Evolutionary conservation across 371 early-diverging fungal genomes (phyloP).

Genomic region (Mucor indicus): DNA sequence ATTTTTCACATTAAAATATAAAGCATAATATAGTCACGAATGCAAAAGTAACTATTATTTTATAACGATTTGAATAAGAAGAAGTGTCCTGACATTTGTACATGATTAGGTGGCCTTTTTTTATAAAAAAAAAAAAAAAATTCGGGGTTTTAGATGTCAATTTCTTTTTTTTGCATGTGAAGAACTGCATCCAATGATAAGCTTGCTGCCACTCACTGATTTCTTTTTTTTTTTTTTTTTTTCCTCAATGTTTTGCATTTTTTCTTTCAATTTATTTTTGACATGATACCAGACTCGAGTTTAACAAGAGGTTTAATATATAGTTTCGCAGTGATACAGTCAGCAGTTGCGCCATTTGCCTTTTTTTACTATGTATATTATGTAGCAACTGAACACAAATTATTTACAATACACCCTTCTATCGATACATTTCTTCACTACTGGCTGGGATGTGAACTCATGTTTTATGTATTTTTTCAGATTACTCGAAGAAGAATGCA

Average conservation of each 20-base stretch:
- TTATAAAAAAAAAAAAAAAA: too few species aligned
- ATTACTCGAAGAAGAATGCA: conserved; percentile 47
- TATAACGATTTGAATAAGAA: too few species aligned
- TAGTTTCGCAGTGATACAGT: conserved; percentile 29
- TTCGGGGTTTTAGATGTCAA: too few species aligned
- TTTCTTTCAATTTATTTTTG: background rate
- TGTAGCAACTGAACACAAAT: conserved; percentile 34
- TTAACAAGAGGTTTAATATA: conserved; percentile 30
- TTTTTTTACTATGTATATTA: conserved; percentile 50
- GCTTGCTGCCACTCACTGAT: too few species aligned
- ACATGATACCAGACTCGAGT: conserved; percentile 37
- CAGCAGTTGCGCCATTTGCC: conserved; percentile 47
- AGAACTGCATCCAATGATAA: too few species aligned
- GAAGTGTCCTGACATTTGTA: too few species aligned
- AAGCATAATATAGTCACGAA: too few species aligned
- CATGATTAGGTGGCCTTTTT: too few species aligned
- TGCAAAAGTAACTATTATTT: too few species aligned
- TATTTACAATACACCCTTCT: conserved; percentile 33
- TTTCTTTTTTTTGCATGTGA: too few species aligned
- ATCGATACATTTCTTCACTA: conserved; percentile 39
- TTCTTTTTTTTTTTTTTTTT: conserved; percentile 10
- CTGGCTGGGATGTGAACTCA: conserved; percentile 53
- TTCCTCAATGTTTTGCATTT: too few species aligned
- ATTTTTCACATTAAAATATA: too few species aligned
- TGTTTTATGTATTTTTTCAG: conserved; percentile 55